A percentile compares a stretch with the other conserved stretches of the same genome.
phyloP scores from a whole-genome alignment of 2,329 filamentous ascomycete genomes.

The Parastagonospora avenae region DNA sequence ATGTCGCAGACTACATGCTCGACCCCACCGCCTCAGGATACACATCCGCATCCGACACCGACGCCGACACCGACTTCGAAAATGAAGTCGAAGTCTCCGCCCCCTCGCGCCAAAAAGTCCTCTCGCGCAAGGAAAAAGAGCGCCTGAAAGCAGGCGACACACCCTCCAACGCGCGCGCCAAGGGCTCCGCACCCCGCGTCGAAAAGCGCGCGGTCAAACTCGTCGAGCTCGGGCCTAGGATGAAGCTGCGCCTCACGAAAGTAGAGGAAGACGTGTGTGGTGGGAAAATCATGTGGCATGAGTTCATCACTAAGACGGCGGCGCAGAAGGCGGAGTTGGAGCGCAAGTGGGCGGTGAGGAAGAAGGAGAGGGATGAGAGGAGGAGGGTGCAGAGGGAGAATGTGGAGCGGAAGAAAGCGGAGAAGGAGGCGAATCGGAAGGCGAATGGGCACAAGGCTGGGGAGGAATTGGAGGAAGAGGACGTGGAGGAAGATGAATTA shows the following conservation, averaged over 20 bases:
- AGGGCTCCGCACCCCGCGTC: conserved; percentile 56
- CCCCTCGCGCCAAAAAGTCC: conserved; percentile 64
- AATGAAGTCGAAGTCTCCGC: conserved; percentile 86
- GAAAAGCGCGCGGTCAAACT: conserved; percentile 90
- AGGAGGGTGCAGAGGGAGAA: conserved; percentile 87
- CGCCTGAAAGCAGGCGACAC: conserved; percentile 49
- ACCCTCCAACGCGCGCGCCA: conserved; percentile 42
- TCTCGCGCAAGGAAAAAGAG: conserved; percentile 59
- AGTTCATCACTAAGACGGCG: conserved; percentile 84
- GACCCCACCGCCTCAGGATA: conserved; percentile 80
- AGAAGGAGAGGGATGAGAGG: conserved; percentile 80
- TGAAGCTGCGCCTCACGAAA: conserved; percentile 89
- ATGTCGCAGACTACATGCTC: conserved; percentile 93
- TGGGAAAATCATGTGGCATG: conserved; percentile 97
- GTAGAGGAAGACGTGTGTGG: conserved; percentile 92
- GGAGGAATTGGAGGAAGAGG: conserved; percentile 56
- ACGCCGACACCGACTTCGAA: conserved; percentile 92
- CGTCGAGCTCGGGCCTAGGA: conserved; percentile 86
- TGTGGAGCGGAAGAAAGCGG: conserved; percentile 81
- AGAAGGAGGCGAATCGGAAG: conserved; percentile 50
- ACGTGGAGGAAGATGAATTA: conserved; percentile 54
- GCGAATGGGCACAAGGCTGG: conserved; percentile 51
- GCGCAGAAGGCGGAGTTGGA: conserved; percentile 80
- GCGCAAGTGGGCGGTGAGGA: conserved; percentile 77
- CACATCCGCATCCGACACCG: conserved; percentile 89